A percentile compares a stretch with the other conserved stretches of the same genome.
These are phyloP conservation scores for Xylaria scruposa DNA, from an alignment of 495 filamentous ascomycete genomes.

Conservation along the genomic window DNA sequence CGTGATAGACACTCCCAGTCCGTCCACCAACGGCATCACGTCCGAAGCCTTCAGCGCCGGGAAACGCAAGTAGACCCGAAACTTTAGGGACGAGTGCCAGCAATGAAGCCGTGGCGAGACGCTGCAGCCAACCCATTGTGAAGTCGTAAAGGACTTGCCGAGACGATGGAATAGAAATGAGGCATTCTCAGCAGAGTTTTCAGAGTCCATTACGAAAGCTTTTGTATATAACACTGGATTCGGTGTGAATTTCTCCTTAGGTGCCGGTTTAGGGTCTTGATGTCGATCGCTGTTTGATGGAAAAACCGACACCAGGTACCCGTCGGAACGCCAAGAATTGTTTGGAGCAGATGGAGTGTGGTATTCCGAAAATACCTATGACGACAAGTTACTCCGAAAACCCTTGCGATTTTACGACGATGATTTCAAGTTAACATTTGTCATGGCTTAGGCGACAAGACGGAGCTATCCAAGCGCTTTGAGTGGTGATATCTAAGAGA, in stretches of 20 bases:
- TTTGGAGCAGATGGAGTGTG: constrained; percentile 23
- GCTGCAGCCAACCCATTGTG: constrained; percentile 29
- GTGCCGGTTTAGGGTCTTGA: neutral
- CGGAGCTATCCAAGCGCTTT: neutral
- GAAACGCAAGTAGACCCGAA: constrained; percentile 43
- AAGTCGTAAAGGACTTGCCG: neutral
- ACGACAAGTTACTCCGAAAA: neutral
- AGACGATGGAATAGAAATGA: neutral
- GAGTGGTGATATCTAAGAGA: neutral
- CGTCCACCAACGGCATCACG: constrained; percentile 47
- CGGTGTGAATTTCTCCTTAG: neutral
- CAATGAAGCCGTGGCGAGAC: constrained; percentile 19
- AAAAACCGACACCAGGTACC: neutral
- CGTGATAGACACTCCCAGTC: constrained; percentile 44
- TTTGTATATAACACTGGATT: neutral
- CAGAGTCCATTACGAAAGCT: neutral
- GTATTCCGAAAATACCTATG: constrained; percentile 14
- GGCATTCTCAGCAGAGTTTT: neutral
- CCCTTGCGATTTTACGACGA: neutral
- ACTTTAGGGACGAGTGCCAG: constrained; percentile 24
- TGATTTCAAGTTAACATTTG: neutral
- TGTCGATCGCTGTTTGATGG: constrained; percentile 22
- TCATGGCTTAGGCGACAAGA: neutral
- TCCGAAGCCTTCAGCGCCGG: constrained; percentile 51
- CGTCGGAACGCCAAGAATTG: constrained; percentile 4